These are phyloP conservation scores for Phallus indusiatus DNA, from an alignment of 768 basidiomycete species.

Conservation along the genomic window DNA sequence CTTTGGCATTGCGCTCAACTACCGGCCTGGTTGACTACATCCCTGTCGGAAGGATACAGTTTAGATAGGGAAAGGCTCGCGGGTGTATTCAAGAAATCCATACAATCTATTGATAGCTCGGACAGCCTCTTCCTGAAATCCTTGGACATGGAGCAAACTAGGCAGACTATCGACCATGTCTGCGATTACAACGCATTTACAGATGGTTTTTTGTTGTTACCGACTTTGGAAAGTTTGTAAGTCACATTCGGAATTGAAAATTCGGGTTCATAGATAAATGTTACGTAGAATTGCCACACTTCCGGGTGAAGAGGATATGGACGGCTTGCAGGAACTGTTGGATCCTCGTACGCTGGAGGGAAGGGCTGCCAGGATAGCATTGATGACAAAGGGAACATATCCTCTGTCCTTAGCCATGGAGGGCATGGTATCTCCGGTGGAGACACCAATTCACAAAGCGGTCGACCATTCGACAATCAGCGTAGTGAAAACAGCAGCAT, in stretches of 20 bases:
- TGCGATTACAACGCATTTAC: conserved; percentile 25
- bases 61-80: conserved; percentile 13
- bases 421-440: background rate
- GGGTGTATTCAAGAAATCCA: conserved; percentile 17
- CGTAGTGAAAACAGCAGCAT: background rate
- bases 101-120: conserved; percentile 15
- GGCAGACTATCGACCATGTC: conserved; percentile 24
- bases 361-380: conserved; percentile 12
- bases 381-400: conserved; percentile 11
- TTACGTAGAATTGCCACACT: conserved; percentile 22
- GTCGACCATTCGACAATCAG: too few species aligned
- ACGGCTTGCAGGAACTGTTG: conserved; percentile 21
- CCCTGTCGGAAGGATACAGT: conserved; percentile 12
- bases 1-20: conserved; percentile 26
- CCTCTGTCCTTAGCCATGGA: conserved; percentile 8
- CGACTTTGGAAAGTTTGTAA: conserved; percentile 27
- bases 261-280: too few species aligned
- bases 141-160: conserved; percentile 21
- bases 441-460: background rate
- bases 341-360: conserved; percentile 23
- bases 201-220: conserved; percentile 26
- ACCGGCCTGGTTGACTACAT: conserved; percentile 22
- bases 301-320: conserved; percentile 25
- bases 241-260: background rate
- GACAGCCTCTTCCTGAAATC: conserved; percentile 20